Evolutionary conservation across 2,329 filamentous ascomycete species (phyloP), one percentile per base, ranked within the genome.

Genomic region (Fusarium stilboides): DNA sequence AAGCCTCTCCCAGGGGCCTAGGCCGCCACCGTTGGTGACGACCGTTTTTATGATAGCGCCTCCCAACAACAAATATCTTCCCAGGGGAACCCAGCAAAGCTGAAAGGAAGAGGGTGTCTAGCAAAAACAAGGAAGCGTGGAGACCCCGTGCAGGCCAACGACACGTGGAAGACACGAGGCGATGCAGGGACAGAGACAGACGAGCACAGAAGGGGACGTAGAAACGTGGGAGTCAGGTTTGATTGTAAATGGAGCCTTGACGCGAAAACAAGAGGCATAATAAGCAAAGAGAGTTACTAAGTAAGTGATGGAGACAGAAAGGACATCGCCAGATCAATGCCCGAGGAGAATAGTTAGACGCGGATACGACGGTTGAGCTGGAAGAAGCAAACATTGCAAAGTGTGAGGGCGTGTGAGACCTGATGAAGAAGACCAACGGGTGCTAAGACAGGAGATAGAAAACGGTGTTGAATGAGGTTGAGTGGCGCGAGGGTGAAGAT

Each of bases 101-200:
- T 65, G 36, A 54, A 39, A 0, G 39, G 14, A 39, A 47, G 36
- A 65, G 49, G 46, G 42, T 56, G 57, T 47, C 19, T 5, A 65
- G 33, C 33, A 39, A 46, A 33, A 14, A 46, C 17, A 49, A 34
- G n/a, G 33, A 36, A 33, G 12, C 20, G 24, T 22, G 43, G 36
- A 54, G 44, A 61, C 53, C 36, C 47, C 42, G 17, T 58, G 55
- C 33, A 44, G 47, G 52, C 36, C 20, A 57, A 51, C 47, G 49
- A 66, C 71, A 75, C 73, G 73, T 73, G 73, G 70, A 74, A 40
- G 52, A 40, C 68, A 74, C 71, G 64, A 68, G 47, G 57, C 34
- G n/a, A 52, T 56, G 49, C 47, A 65, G 53, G 58, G 49, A 62
- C 33, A 42, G 22, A 26, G 26, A n/a, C 28, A 26, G 34, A 59